These are phyloP conservation scores for Solanum rostratum DNA, from an alignment of 257 asterid genomes.

Conservation along the genomic window DNA sequence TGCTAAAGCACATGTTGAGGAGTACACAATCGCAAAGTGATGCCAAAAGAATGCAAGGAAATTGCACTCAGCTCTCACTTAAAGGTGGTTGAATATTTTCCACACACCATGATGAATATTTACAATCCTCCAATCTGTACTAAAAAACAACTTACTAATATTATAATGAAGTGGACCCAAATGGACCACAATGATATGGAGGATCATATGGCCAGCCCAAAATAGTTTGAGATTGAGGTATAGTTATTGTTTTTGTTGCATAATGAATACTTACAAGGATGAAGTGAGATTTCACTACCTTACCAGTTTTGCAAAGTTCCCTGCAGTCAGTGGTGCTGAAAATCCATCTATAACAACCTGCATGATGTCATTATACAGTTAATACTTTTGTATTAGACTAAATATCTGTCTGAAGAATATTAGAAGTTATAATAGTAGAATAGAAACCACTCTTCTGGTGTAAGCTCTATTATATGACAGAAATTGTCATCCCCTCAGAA, in stretches of 20 bases:
- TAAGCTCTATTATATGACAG: neutral
- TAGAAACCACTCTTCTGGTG: neutral
- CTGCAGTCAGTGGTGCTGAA: slow-evolving; percentile 94
- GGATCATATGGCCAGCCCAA: neutral
- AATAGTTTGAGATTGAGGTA: neutral
- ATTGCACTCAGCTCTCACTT: neutral
- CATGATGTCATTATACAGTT: slow-evolving; percentile 1
- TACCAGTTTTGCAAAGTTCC: slow-evolving; percentile 98
- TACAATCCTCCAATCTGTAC: neutral
- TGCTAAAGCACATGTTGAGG: neutral
- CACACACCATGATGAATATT: neutral
- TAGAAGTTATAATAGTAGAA: neutral
- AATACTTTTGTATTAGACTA: neutral
- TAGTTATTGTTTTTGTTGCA: neutral
- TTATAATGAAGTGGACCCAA: neutral
- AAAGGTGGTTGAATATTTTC: neutral
- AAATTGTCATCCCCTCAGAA: neutral
- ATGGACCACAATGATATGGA: neutral
- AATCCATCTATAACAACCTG: slow-evolving; percentile 90
- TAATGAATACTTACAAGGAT: slow-evolving; percentile 1
- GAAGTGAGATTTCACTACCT: slow-evolving; percentile 63
- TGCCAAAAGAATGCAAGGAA: neutral
- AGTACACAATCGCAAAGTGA: neutral
- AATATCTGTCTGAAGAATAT: neutral
- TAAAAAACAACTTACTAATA: neutral